These are phyloP conservation scores for Trichoderma koningiopsis DNA, from an alignment of 2,329 filamentous ascomycete species.

Conservation along the genomic window DNA sequence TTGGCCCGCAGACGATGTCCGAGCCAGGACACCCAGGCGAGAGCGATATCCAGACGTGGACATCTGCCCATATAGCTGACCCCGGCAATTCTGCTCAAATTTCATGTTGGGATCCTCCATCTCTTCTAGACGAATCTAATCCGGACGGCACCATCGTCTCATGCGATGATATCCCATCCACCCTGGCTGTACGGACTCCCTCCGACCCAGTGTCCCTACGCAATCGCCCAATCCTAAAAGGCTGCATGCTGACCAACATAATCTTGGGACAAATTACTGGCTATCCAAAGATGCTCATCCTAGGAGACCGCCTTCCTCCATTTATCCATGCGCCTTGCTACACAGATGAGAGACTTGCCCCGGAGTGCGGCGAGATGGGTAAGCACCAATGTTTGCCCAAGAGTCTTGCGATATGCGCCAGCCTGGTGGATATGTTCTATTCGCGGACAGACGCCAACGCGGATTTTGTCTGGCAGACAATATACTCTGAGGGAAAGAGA, in stretches of 20 bases:
- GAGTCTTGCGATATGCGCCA: conserved; percentile 13
- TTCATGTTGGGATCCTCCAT: not conserved
- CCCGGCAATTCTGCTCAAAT: not conserved
- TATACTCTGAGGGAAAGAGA: conserved; percentile 12
- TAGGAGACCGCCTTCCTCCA: conserved; percentile 6
- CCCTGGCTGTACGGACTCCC: not conserved
- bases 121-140: not conserved
- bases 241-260: conserved; percentile 14
- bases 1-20: not conserved
- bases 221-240: conserved; percentile 10
- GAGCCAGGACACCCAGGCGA: not conserved
- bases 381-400: conserved; percentile 18
- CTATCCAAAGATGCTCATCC: conserved; percentile 16
- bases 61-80: not conserved
- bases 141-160: not conserved
- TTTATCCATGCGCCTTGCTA: conserved; percentile 20
- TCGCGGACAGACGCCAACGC: conserved; percentile 8
- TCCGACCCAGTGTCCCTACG: conserved; percentile 3
- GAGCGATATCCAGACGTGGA: not conserved
- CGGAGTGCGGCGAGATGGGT: conserved; percentile 8
- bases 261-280: conserved; percentile 11
- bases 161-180: not conserved
- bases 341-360: conserved; percentile 4
- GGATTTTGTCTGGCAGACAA: conserved; percentile 12
- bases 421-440: conserved; percentile 13